Evolutionary conservation across 1,284 basidiomycete genomes (phyloP), one percentile per base, ranked within the genome.

Genomic region (Apiotrichum gamsii): DNA sequence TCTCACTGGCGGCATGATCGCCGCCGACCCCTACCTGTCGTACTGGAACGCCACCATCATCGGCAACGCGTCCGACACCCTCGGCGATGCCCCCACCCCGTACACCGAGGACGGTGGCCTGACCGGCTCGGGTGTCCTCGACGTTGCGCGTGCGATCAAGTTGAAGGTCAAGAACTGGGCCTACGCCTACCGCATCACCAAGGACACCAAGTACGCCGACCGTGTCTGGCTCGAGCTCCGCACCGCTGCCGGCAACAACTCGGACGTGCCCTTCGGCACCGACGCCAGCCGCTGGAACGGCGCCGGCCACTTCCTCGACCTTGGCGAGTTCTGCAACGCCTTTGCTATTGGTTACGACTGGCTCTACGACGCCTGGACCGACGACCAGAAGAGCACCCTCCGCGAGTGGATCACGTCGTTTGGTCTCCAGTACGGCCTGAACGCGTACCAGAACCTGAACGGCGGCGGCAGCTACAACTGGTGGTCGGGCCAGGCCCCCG

Each of bases 291-390:
- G 64, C 61, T 96, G 91, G 90, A 94, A 95, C 73, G 77, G 83
- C 3, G 58, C 48, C 3, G 45, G 35, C 33, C 95, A 98, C 74
- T 98, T 97, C 82, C 84, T 99, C 48, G 95, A 99, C 70, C 77
- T 84, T 8, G 94, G 83, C 18, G 95, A 99, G 71, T 80, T 96
- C 64, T 84, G 82, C 23, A 81, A 84, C 28, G 90, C 85, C 1
- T 95, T 83, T 63, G 91, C 80, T 29, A 87, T 95, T 59, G 95
- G 84, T 2, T 99, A 97, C 65, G 95, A 99, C 71, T 99, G 79
- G 79, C 73, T 98, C 45, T 85, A 95, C 72, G 84, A 94, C 49
- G 77, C 80, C 49, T 95, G 88, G 87, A 81, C 80, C 8, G 70
- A 77, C 25, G 78, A 81, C 5, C 87, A 95, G 73, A 83, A 83